Evolutionary conservation across 2,329 filamentous ascomycete genomes (phyloP).

Genomic region (Zymoseptoria tritici): DNA sequence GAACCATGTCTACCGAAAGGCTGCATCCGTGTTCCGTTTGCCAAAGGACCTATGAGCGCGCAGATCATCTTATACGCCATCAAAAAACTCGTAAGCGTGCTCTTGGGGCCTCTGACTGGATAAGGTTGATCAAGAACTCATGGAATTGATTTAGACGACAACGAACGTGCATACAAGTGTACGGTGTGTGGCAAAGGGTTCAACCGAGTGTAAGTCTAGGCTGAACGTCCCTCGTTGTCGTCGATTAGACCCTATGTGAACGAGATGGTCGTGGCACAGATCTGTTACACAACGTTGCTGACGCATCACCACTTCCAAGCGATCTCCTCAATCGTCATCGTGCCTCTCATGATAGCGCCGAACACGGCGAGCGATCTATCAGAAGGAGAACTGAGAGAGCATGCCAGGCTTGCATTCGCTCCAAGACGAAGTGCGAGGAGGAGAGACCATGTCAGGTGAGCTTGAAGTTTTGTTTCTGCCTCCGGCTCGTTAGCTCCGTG

Average conservation of each 20-base stretch:
- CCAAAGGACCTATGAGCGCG: constrained; percentile 19
- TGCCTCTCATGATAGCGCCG: constrained; percentile 15
- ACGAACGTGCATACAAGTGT: constrained; percentile 20
- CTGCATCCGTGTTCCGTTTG: constrained; percentile 1
- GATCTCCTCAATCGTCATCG: constrained; percentile 24
- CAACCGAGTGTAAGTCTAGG: constrained; percentile 13
- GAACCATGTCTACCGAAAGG: too few species aligned
- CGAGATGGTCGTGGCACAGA: too few species aligned
- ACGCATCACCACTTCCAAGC: not conserved
- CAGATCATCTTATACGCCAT: too few species aligned
- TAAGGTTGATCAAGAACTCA: too few species aligned
- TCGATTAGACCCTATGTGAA: too few species aligned
- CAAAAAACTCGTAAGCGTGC: too few species aligned
- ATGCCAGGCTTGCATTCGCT: constrained; percentile 20
- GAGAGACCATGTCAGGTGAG: constrained; percentile 12
- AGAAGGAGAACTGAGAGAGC: constrained; percentile 19
- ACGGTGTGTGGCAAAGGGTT: constrained; percentile 23
- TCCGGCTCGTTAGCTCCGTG: too few species aligned
- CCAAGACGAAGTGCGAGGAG: constrained; percentile 24
- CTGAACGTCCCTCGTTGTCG: too few species aligned
- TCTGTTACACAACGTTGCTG: too few species aligned
- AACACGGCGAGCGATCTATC: constrained; percentile 14
- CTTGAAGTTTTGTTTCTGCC: too few species aligned
- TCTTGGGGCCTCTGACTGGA: too few species aligned
- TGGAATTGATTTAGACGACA: too few species aligned